Evolutionary conservation across 208 protist genomes (phyloP), one percentile per base, ranked within the genome.

Genomic region (Crithidia acanthocephali): DNA sequence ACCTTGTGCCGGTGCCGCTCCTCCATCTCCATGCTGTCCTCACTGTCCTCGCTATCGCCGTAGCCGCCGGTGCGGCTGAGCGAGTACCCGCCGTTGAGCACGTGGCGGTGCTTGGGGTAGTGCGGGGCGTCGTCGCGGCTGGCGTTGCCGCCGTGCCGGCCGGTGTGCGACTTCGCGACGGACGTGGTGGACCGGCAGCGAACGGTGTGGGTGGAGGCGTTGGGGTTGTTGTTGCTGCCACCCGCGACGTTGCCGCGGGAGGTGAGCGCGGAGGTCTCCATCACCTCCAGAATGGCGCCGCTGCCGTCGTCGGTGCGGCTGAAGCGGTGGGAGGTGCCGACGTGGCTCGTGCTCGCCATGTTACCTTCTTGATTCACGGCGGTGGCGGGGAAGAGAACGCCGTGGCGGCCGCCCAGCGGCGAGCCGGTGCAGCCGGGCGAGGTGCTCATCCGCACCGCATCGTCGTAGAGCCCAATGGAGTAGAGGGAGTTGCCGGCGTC

Each of bases 241-340:
- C 20, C 33, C 4, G 37, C 63, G 22, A 48, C 53, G 51, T 42
- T 44, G 48, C 64, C 66, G 16, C 52, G 65, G 9, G 72, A 78
- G 7, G 58, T 62, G 16, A 65, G 51, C 1, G 45, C 35, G 1
- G 72, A 78, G 27, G 72, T 78, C 32, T 78, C 72, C 65, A 78
- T 78, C 72, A 78, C 57, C 72, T 78, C 72, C 22, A 78, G 58
- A 27, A 78, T 33, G 2, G 72, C 47, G 0, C n/a, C 62, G 33
- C 62, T 68, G n/a, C 40, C 42, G 40, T 68, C 59, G 22, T 78
- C 72, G 11, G 45, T 58, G 57, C 60, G 72, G 52, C 58, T 78
- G 15, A 67, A 50, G 33, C 66, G 72, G 22, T 57, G 47, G 18
- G 37, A 56, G 4, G 27, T 48, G 48, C 50, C 47, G 22, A 37